Evolutionary conservation across 345 rosid genomes (phyloP).

Genomic region (Salix koriyanagi): DNA sequence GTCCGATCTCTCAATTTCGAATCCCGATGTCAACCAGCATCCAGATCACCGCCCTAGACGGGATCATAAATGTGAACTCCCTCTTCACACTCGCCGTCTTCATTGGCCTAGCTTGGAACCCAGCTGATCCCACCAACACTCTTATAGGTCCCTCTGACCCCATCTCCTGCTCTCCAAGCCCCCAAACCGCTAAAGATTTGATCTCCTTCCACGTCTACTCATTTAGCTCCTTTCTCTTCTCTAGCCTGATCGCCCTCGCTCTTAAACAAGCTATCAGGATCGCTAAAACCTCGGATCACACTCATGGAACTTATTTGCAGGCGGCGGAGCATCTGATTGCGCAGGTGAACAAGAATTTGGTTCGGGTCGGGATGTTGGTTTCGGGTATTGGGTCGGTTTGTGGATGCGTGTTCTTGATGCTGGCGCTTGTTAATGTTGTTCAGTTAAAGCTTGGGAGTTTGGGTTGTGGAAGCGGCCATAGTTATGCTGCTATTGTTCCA

Average conservation of each 20-base stretch:
- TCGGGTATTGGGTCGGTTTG: slow-evolving; percentile 67
- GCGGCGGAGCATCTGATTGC: slow-evolving; percentile 21
- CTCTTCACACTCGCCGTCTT: slow-evolving; percentile 92
- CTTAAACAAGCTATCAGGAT: slow-evolving; percentile 79
- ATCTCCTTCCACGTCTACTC: slow-evolving; percentile 86
- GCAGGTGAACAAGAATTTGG: slow-evolving; percentile 40
- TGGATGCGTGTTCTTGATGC: slow-evolving; percentile 66
- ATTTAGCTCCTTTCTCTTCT: slow-evolving; percentile 73
- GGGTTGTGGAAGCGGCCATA: slow-evolving; percentile 65
- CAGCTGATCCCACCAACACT: slow-evolving; percentile 35
- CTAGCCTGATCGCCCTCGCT: slow-evolving; percentile 71
- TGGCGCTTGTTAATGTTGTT: slow-evolving; percentile 71
- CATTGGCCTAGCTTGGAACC: slow-evolving; percentile 80
- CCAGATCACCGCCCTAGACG: slow-evolving; percentile 86
- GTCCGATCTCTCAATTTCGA: too few species aligned
- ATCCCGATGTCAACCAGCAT: slow-evolving; percentile 59
- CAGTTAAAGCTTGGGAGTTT: slow-evolving; percentile 74
- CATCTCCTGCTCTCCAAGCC: slow-evolving; percentile 42
- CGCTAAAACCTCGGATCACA: slow-evolving; percentile 9
- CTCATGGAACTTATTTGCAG: background rate
- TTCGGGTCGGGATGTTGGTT: slow-evolving; percentile 75
- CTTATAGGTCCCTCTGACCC: slow-evolving; percentile 31
- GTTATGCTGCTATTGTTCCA: slow-evolving; percentile 64
- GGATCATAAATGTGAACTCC: slow-evolving; percentile 75
- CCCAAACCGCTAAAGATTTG: slow-evolving; percentile 48